Base-by-base conservation (phyloP, 208 protist species). In the Herpetomonas samuelpessoai region DNA sequence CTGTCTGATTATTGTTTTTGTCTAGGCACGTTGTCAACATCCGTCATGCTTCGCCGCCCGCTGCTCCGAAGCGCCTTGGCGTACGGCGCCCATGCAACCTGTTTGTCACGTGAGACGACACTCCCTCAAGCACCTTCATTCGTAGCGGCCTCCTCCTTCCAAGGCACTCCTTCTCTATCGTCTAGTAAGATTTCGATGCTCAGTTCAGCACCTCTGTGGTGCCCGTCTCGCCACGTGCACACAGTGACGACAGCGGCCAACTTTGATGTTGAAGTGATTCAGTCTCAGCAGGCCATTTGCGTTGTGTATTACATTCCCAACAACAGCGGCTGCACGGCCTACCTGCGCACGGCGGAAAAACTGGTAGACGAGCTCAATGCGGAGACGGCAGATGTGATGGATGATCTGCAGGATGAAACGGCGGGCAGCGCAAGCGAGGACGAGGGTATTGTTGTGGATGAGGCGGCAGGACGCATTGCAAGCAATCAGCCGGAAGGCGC, bases 261-360 rank as follows among this genome's bases (percentile, higher is more conserved):
- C 39, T 95, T 95, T 63, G 80, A 92, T 19, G 65, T 57, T 26
- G 81, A 95, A 62, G 89, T 95, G 29, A 62, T 95, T 47, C 83
- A 95, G 62, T 95, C 89, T 0, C 83, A 95, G 70, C 86, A 95
- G 45, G 89, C 89, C 9, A 88, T 95, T 52, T 95, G 89, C 58
- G 65, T 95, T 10, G 62, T 95, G 7, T 95, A 92, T 57, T 67
- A 90, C 57, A 72, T 90, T 25, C 66, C 66, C 21, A 75, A 79
- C 31, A 90, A 68, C 55, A 79, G 67, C 46, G 79, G 74, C 56
- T 95, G 89, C 60, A 55, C 60, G 0, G 72, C 80, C 16, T 92
- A 84, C 66, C 29, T 95, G 3, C 52, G 65, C n/a, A 62, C 67
- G 2, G 68, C 83, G 0, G 85, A 93, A 60, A 65, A 75, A 52